Evolutionary conservation across 169 alveolate genomes (phyloP).

Genomic region (Plasmodium inui): DNA sequence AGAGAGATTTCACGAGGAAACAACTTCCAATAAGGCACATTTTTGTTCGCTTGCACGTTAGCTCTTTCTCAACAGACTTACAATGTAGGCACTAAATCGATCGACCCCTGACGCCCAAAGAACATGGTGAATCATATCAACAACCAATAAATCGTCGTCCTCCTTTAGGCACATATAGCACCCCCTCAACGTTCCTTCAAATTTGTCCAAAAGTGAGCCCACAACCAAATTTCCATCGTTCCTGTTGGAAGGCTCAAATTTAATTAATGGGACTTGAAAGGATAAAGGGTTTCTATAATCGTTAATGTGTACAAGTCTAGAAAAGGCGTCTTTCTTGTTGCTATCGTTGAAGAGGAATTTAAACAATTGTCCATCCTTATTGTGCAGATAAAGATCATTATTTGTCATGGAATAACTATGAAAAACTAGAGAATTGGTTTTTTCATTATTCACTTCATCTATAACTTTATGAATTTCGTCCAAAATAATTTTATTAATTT

Average conservation of each 20-base stretch:
- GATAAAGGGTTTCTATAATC: conserved; percentile 28
- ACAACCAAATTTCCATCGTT: conserved; percentile 40
- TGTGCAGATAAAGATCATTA: conserved; percentile 13
- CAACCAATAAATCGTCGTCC: conserved; percentile 48
- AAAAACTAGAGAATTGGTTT: conserved; percentile 21
- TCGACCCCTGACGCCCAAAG: conserved; percentile 72
- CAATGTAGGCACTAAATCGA: conserved; percentile 38
- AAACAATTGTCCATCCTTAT: conserved; percentile 22
- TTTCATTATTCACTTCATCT: conserved; percentile 57
- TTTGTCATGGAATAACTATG: conserved; percentile 22
- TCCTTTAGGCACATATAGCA: conserved; percentile 34
- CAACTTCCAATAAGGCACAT: neutral
- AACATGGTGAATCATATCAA: conserved; percentile 28
- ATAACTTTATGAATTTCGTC: conserved; percentile 43
- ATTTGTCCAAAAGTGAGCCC: neutral
- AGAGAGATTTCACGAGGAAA: neutral
- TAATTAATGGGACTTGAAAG: conserved; percentile 21
- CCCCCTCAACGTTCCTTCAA: conserved; percentile 29
- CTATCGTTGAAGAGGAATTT: conserved; percentile 29
- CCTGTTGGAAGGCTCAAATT: conserved; percentile 35
- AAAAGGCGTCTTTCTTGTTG: conserved; percentile 15
- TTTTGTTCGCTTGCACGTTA: neutral
- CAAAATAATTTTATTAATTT: conserved; percentile 35
- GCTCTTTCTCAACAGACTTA: neutral
- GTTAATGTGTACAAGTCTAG: neutral